phyloP scores from a whole-genome alignment of 2,329 filamentous ascomycete genomes.

The Gnomoniopsis sp. region DNA sequence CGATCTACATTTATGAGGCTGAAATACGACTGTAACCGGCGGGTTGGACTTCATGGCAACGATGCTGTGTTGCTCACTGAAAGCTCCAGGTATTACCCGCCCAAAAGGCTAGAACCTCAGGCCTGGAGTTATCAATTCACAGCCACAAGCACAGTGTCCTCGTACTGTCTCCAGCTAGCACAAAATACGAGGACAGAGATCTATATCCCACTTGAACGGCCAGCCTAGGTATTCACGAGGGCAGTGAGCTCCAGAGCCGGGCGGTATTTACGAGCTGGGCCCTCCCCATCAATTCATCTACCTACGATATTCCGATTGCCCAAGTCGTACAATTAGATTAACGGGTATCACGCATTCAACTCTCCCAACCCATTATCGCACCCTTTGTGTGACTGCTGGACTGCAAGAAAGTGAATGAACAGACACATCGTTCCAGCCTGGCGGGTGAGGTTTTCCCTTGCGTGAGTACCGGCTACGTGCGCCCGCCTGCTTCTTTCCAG shows the following conservation, averaged over 20 bases:
- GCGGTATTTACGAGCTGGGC: background rate
- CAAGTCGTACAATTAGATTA: constrained; percentile 12
- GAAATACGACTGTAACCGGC: background rate
- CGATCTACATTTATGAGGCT: background rate
- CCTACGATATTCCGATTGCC: constrained; percentile 6
- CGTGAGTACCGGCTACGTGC: constrained; percentile 13
- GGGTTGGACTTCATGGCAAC: background rate
- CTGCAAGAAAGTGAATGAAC: background rate
- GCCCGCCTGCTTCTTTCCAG: background rate
- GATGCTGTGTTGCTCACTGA: background rate
- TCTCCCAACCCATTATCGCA: constrained; percentile 14
- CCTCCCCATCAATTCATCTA: background rate
- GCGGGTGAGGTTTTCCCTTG: constrained; percentile 3
- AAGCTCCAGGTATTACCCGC: background rate
- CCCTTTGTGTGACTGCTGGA: constrained; percentile 1
- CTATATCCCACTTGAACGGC: background rate
- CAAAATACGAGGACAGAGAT: background rate
- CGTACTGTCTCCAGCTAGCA: background rate
- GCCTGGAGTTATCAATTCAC: background rate
- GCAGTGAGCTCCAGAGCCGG: background rate
- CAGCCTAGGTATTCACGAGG: background rate
- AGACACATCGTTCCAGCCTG: background rate
- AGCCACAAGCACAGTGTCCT: constrained; percentile 1
- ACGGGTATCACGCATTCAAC: constrained; percentile 14
- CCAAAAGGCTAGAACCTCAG: background rate